Base-by-base conservation (phyloP, 192 early-diverging fungal genomes). In the Neocallimastix lanati region DNA sequence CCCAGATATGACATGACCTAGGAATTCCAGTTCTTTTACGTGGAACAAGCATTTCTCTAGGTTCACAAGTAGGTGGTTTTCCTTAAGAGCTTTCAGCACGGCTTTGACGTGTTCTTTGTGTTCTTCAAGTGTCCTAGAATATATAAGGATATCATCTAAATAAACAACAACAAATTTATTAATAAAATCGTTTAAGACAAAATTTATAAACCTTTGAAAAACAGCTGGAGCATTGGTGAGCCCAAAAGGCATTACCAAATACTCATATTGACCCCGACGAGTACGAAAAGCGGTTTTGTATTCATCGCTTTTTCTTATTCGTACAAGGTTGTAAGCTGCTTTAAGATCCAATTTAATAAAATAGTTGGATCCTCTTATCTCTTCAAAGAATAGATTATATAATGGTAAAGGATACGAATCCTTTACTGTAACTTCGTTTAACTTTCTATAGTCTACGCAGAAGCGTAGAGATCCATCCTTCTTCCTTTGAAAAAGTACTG, bases 401-500 rank as follows among this genome's bases (percentile, higher is more conserved):
- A 33, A 27, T 7, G 90, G 89, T 15, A 90, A 77, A 11, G 89
- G 87, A 76, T 87, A 88, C 14, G 80, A 81, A 78, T 92, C 84
- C 38, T 81, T 58, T 33, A 33, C 30, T 6, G 88, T 90, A 0
- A 84, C 29, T 7, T 6, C 77, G 79, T 90, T 91, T 12, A 92
- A 77, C 13, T 82, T 85, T 33, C 88, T 78, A 78, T 90, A 91
- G 76, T 90, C 86, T 0, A 90, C 76, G 58, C 88, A 89, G 28
- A 88, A 76, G 0, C 85, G 78, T n/a, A 90, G 11, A 12, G 79
- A 67, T 13, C 88, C 88, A 76, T 87, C 84, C 40, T 89, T 89
- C 82, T 89, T 89, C 0, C 29, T 29, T 0, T 84, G 84, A 58
- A 89, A 80, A 0, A 83, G 77, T 0, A 86, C 86, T 0, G 84